Evolutionary conservation across 805 yeast genomes (phyloP).

Genomic region (Kodamaea lidongshanica): DNA sequence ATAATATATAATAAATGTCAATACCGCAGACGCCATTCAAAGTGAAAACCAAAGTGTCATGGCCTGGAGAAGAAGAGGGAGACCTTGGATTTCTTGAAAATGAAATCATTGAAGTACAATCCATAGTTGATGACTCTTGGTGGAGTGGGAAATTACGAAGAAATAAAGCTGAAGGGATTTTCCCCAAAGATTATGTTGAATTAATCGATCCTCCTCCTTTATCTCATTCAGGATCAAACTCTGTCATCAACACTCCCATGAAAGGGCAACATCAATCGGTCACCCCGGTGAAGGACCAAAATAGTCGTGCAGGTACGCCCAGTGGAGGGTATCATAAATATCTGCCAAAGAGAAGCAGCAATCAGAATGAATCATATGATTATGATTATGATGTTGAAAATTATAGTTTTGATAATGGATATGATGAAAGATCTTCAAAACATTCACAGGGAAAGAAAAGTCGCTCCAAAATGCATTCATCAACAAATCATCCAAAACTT

Average conservation of each 20-base stretch:
- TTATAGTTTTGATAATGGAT: constrained; percentile 21
- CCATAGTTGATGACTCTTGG: constrained; percentile 83
- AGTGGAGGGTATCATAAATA: constrained; percentile 5
- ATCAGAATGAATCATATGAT: constrained; percentile 13
- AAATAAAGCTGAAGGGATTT: constrained; percentile 76
- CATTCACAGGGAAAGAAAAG: constrained; percentile 4
- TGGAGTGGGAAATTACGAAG: constrained; percentile 80
- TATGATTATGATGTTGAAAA: constrained; percentile 14
- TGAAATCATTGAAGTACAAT: constrained; percentile 78
- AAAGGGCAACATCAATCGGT: constrained; percentile 5
- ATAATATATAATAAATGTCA: constrained; percentile 16
- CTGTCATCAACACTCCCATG: constrained; percentile 15
- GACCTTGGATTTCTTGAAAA: constrained; percentile 94
- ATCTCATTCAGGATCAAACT: constrained; percentile 14
- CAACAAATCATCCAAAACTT: constrained; percentile 15
- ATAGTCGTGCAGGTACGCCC: constrained; percentile 8
- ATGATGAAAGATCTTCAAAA: constrained; percentile 11
- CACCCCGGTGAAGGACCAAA: constrained; percentile 10
- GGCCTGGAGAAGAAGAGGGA: constrained; percentile 88
- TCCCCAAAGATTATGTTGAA: constrained; percentile 83
- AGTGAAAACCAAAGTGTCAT: constrained; percentile 79
- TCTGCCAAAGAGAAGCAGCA: constrained; percentile 10
- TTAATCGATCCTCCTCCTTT: constrained; percentile 28
- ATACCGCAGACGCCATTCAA: constrained; percentile 55
- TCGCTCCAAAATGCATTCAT: constrained; percentile 12